A percentile compares a stretch with the other conserved stretches of the same genome.
These are phyloP conservation scores for Cyclotella atomus DNA, from an alignment of 108 stramenopile genomes.

Conservation along the genomic window DNA sequence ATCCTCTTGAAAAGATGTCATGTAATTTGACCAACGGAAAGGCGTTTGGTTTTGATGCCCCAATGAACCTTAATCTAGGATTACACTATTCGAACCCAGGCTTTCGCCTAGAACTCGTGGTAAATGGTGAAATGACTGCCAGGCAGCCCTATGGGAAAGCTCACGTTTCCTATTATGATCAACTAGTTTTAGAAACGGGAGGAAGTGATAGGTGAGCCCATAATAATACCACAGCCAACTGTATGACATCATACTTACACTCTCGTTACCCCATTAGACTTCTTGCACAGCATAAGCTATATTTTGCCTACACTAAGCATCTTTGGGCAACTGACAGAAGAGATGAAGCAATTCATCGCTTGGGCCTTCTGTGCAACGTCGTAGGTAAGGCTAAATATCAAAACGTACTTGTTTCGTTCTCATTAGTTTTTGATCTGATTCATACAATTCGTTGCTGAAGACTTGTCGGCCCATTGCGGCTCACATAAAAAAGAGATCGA, in stretches of 20 bases:
- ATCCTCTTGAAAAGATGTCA: conserved; percentile 69
- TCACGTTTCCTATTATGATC: conserved; percentile 64
- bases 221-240: no score
- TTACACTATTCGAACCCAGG: conserved; percentile 22
- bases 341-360: conserved; percentile 75
- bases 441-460: no score
- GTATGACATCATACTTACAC: no score
- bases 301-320: conserved; percentile 94
- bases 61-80: conserved; percentile 43
- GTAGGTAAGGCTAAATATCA: conserved; percentile 47
- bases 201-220: conserved; percentile 60
- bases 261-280: conserved; percentile 31
- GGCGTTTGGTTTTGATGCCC: conserved; percentile 73
- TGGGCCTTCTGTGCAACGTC: conserved; percentile 64
- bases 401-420: neutral
- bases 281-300: conserved; percentile 80
- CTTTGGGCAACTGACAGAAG: conserved; percentile 81
- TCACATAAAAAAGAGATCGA: conserved; percentile 32
- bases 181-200: conserved; percentile 69
- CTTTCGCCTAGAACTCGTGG: conserved; percentile 49
- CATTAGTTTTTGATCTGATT: no score
- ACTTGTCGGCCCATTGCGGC: conserved; percentile 67
- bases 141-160: conserved; percentile 55
- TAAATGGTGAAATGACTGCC: conserved; percentile 39
- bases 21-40: conserved; percentile 65